Evolutionary conservation across 2,329 filamentous ascomycete genomes (phyloP).

Genomic region (Pseudocercospora eumusae): DNA sequence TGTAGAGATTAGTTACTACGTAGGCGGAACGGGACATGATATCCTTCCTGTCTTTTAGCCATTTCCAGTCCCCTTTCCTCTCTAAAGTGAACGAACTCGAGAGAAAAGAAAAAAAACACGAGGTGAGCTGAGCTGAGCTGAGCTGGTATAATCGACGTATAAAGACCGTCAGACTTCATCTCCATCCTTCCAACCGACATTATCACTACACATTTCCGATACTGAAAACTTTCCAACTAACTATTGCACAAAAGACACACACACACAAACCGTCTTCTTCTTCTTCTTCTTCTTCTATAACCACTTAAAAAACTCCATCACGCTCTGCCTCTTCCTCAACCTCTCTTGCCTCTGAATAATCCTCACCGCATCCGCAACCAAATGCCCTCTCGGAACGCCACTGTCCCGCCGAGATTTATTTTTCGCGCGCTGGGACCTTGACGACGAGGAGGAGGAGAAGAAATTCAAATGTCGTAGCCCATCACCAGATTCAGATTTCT

Average conservation of each 20-base stretch:
- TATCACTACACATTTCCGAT: not conserved
- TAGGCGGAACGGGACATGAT: not conserved
- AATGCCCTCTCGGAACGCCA: constrained; percentile 1
- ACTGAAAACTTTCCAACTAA: not conserved
- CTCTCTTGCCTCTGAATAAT: constrained; percentile 31
- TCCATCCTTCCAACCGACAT: not conserved
- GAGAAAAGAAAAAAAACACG: too few relatives aligned
- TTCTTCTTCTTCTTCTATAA: constrained; percentile 14
- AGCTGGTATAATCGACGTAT: too few relatives aligned
- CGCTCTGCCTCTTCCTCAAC: constrained; percentile 20
- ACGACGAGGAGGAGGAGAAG: constrained; percentile 12
- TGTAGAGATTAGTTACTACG: constrained; percentile 22
- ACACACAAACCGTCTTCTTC: too few relatives aligned
- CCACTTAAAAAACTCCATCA: constrained; percentile 30
- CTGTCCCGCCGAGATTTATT: not conserved
- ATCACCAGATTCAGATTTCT: constrained; percentile 28
- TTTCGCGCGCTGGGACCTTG: not conserved
- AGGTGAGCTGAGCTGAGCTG: too few relatives aligned
- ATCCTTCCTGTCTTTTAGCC: not conserved
- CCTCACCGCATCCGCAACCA: constrained; percentile 34
- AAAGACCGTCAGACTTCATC: too few relatives aligned
- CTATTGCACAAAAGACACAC: not conserved
- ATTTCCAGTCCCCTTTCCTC: not conserved
- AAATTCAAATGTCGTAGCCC: constrained; percentile 14
- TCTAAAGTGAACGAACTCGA: not conserved